Evolutionary conservation across 305 asterid genomes (phyloP).

Genomic region (Ruellia speciosa): DNA sequence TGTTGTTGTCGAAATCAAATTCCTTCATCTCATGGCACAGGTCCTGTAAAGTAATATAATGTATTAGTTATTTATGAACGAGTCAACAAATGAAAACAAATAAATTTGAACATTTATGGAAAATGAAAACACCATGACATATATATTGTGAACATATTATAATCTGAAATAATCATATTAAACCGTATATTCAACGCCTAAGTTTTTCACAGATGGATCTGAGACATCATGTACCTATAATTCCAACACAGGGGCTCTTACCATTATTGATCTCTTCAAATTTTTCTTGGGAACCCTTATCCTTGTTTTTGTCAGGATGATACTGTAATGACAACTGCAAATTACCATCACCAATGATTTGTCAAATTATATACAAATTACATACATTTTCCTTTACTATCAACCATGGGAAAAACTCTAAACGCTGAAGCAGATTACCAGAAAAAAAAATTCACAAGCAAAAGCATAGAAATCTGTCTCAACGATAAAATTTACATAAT

Average conservation of each 20-base stretch:
- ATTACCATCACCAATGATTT: constrained; percentile 7
- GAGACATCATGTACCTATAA: constrained; percentile 61
- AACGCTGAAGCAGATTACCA: neutral
- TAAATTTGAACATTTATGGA: no score
- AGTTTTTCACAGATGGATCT: constrained; percentile 41
- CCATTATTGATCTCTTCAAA: constrained; percentile 94
- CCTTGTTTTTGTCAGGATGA: constrained; percentile 96
- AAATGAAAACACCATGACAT: no score
- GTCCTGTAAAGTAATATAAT: no score
- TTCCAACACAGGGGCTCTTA: constrained; percentile 18
- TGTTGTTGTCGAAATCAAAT: no score
- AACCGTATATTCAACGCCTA: constrained; percentile 67
- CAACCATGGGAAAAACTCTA: no score
- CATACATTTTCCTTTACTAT: no score
- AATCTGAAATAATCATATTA: no score
- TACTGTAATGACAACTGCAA: constrained; percentile 73
- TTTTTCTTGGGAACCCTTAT: constrained; percentile 84
- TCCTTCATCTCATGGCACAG: no score
- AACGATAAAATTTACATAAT: neutral
- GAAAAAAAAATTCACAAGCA: neutral
- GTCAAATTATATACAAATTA: neutral
- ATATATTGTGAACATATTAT: no score
- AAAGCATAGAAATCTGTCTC: neutral
- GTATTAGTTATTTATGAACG: no score
- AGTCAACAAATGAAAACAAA: no score